Conservation (phyloP, 2,329 filamentous ascomycete species). For the Fusarium transvaalense region DNA sequence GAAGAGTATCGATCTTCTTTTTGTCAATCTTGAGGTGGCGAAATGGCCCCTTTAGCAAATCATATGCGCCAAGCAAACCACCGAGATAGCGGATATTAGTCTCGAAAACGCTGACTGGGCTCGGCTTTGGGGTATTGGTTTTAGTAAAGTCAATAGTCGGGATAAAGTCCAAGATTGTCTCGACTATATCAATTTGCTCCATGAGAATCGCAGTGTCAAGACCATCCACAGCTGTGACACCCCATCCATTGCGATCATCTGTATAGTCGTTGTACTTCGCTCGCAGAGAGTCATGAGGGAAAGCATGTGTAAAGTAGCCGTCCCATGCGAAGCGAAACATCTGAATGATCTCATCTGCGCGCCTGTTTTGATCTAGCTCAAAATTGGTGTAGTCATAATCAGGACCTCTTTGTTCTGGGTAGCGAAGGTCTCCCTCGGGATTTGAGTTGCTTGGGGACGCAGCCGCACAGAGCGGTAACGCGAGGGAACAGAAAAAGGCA, state of each 20-base stretch:
- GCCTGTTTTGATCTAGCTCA: conserved; percentile 16
- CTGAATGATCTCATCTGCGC: conserved; percentile 14
- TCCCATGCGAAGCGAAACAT: conserved; percentile 32
- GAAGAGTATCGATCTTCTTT: conserved; percentile 63
- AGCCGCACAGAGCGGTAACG: neutral
- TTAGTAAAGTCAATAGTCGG: conserved; percentile 17
- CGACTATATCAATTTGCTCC: conserved; percentile 27
- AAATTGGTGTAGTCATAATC: conserved; percentile 27
- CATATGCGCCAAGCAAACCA: conserved; percentile 64
- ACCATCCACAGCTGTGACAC: conserved; percentile 23
- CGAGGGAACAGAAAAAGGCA: neutral
- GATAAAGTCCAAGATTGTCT: conserved; percentile 18
- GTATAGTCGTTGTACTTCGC: conserved; percentile 19
- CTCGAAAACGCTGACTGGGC: conserved; percentile 64
- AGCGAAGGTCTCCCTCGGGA: neutral
- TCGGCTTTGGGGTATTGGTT: conserved; percentile 12
- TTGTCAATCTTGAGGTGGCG: conserved; percentile 53
- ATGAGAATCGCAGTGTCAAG: conserved; percentile 29
- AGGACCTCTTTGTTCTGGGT: conserved; percentile 6
- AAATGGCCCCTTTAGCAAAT: conserved; percentile 58
- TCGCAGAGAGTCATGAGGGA: conserved; percentile 9
- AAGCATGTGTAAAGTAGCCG: conserved; percentile 14
- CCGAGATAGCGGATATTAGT: conserved; percentile 68
- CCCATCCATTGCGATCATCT: conserved; percentile 28
- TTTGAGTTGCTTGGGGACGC: neutral